Evolutionary conservation across 768 basidiomycete genomes (phyloP).

Genomic region (Mycena filopes): DNA sequence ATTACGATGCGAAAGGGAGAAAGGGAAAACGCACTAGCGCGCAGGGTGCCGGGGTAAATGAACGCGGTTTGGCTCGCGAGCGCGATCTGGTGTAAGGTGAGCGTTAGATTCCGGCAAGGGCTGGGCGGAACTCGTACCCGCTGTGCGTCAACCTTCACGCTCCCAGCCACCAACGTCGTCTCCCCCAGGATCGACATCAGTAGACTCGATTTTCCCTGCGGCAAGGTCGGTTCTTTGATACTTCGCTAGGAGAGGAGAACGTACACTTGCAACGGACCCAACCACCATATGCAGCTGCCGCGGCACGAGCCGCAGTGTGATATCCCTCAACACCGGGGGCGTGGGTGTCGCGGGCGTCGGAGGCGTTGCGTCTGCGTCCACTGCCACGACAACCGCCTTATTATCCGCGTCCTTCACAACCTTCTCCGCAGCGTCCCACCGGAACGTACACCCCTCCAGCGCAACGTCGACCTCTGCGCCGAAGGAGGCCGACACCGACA

Average conservation of each 20-base stretch:
- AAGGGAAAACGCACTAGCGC: slow-evolving; percentile 14
- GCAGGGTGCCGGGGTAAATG: slow-evolving; percentile 25
- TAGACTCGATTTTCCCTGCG: slow-evolving; percentile 29
- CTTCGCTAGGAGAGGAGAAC: not conserved
- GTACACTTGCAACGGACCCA: slow-evolving; percentile 26
- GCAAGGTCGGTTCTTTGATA: not conserved
- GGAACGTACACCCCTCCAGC: slow-evolving; percentile 17
- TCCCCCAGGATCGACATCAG: slow-evolving; percentile 29
- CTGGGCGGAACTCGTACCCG: slow-evolving; percentile 3
- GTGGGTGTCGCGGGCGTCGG: no score
- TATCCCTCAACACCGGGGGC: not conserved
- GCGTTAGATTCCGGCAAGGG: not conserved
- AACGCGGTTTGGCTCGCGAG: slow-evolving; percentile 26
- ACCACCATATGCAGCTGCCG: slow-evolving; percentile 26
- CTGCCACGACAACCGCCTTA: no score
- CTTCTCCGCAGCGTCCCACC: slow-evolving; percentile 21
- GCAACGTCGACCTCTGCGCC: slow-evolving; percentile 11
- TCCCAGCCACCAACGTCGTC: slow-evolving; percentile 6
- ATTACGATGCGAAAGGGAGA: not conserved
- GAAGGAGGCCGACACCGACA: not conserved
- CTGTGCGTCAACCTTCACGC: slow-evolving; percentile 8
- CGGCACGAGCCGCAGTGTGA: slow-evolving; percentile 17
- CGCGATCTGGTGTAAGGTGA: slow-evolving; percentile 19
- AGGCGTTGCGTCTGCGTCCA: no score
- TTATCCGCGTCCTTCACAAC: not conserved